These are phyloP conservation scores for Chalciporus pseudorubinellus DNA, from an alignment of 768 basidiomycete species.

Conservation along the genomic window DNA sequence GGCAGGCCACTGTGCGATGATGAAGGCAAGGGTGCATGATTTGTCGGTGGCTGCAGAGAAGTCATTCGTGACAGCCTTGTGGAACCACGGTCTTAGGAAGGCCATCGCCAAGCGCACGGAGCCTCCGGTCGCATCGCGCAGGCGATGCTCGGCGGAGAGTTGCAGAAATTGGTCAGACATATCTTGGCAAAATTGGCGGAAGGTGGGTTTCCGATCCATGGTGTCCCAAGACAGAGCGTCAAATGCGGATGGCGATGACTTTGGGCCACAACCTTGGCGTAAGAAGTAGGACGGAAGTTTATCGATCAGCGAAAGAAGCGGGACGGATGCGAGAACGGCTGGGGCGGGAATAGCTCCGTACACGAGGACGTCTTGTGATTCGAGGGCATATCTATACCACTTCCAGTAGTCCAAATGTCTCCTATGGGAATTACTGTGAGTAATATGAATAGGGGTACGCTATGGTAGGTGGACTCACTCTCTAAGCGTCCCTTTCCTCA, in stretches of 20 bases:
- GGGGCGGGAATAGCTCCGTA: slow-evolving; percentile 63
- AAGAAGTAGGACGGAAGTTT: slow-evolving; percentile 74
- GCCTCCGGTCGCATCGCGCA: slow-evolving; percentile 65
- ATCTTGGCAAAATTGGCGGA: slow-evolving; percentile 67
- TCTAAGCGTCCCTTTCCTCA: slow-evolving; percentile 48
- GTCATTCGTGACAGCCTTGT: slow-evolving; percentile 43
- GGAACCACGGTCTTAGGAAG: slow-evolving; percentile 71
- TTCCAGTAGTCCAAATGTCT: slow-evolving; percentile 66
- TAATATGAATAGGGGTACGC: neutral
- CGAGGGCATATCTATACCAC: slow-evolving; percentile 72
- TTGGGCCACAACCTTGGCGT: slow-evolving; percentile 32
- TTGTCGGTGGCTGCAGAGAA: slow-evolving; percentile 37
- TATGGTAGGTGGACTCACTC: slow-evolving; percentile 45
- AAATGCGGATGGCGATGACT: slow-evolving; percentile 32
- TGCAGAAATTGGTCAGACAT: slow-evolving; percentile 63
- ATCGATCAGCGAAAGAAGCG: slow-evolving; percentile 59
- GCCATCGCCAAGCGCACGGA: slow-evolving; percentile 66
- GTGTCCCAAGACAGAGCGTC: slow-evolving; percentile 53
- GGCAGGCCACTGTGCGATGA: slow-evolving; percentile 65
- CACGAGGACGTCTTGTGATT: slow-evolving; percentile 74
- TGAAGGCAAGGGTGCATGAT: slow-evolving; percentile 43
- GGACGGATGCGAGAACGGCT: slow-evolving; percentile 68
- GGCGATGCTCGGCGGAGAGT: slow-evolving; percentile 50
- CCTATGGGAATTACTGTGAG: slow-evolving; percentile 31
- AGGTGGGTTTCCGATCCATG: slow-evolving; percentile 56